A percentile compares a stretch with the other conserved stretches of the same genome.
These are phyloP conservation scores for Rhamnella rubrinervis DNA, from an alignment of 331 rosid species.

Conservation along the genomic window DNA sequence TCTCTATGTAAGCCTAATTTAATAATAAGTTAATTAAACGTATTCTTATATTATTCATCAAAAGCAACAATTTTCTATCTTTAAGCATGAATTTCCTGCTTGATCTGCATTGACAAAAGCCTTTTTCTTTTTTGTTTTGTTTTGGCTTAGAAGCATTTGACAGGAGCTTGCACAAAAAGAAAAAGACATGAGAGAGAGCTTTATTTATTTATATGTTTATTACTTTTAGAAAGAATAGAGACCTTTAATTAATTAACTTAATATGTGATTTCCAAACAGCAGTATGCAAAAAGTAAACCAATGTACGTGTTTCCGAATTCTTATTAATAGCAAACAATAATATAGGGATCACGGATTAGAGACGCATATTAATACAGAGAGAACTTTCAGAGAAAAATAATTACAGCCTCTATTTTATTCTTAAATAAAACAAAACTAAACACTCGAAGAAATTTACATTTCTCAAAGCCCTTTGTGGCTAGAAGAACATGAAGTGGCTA, in stretches of 20 bases:
- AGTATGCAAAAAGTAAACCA: not conserved
- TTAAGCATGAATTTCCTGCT: not conserved
- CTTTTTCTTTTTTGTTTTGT: not conserved
- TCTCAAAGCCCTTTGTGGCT: conserved; percentile 34
- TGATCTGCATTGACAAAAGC: not conserved
- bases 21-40: not conserved
- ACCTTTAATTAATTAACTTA: too few relatives aligned
- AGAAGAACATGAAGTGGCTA: conserved; percentile 24
- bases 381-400: not conserved
- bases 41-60: not conserved
- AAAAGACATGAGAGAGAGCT: not conserved
- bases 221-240: too few relatives aligned
- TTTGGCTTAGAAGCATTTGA: not conserved
- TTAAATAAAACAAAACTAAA: conserved; percentile 22
- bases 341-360: not conserved
- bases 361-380: not conserved
- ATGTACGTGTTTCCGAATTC: too few relatives aligned
- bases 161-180: conserved; percentile 10
- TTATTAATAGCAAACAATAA: not conserved
- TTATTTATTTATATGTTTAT: too few relatives aligned
- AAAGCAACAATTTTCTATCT: conserved; percentile 1
- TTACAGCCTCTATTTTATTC: conserved; percentile 5
- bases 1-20: not conserved
- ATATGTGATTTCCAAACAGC: not conserved
- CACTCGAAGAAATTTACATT: conserved; percentile 41